Base-by-base conservation (phyloP, 83 land plant genomes). In the Picea engelmannii region DNA sequence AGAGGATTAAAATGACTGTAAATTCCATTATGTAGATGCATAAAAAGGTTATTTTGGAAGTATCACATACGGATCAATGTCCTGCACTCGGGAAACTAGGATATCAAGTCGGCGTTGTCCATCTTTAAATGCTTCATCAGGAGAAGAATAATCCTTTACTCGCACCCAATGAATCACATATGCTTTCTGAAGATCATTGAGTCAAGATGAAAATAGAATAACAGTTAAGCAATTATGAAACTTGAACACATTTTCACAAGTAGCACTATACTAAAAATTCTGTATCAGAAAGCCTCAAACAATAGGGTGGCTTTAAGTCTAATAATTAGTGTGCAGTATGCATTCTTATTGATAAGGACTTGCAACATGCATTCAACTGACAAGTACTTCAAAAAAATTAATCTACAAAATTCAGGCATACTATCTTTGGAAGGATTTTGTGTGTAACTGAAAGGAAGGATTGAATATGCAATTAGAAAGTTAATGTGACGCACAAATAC, bases 111-210 rank as follows among this genome's bases (percentile, higher is more conserved):
- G 89, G 44, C 82, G 71, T 73, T 84, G 66, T 79, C 99, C 99
- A 84, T 91, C 91, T 25, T 71, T 38, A 73, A 88, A 96, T 35
- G 99, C 99, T 69, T 84, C 82, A 62, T 91, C 88, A 21, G 85
- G 63, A 40, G 88, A 87, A 49, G 92, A 87, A 80, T 85, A 89
- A 18, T 76, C 82, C 38, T 94, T 93, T 35, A 88, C 61, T 52
- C 86, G 88, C 42, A 96, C 99, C 99, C 99, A 96, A 80, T 96
- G 97, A 77, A 96, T 84, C 8, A 88, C 90, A 87, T 89, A 89
- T 44, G 83, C 93, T 89, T 90, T 90, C 98, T 96, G 90, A 44
- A 79, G 84, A 49, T 25, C 27, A 81, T 68, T 49, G 4, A 38
- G 55, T 74, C 15, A 62, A 66, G 18, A 18, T 58, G 58, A n/a